phyloP scores from a whole-genome alignment of 345 rosid genomes.

The Camelina sativa region DNA sequence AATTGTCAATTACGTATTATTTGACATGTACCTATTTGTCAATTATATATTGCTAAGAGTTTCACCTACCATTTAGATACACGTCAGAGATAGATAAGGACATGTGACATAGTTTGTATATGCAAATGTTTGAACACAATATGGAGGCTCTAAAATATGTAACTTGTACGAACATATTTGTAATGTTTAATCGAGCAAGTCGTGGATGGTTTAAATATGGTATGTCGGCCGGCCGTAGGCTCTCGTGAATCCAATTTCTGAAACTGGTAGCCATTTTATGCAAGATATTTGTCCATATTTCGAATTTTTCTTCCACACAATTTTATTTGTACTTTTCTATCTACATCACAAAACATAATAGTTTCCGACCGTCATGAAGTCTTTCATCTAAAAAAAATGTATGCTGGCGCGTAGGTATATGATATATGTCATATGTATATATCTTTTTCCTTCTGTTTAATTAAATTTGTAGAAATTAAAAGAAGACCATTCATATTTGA shows the following conservation, averaged over 20 bases:
- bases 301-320: background rate
- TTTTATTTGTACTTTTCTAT: background rate
- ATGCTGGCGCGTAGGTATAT: too few relatives aligned
- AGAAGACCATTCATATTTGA: background rate
- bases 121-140: slow-evolving; percentile 13
- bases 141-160: background rate
- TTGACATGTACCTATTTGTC: too few relatives aligned
- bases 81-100: slow-evolving; percentile 8
- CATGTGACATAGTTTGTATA: background rate
- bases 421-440: too few relatives aligned
- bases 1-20: background rate
- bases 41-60: slow-evolving; percentile 2
- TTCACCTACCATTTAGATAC: slow-evolving; percentile 14
- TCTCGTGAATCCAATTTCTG: background rate
- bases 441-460: background rate
- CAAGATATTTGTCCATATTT: background rate
- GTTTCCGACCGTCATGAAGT: too few relatives aligned
- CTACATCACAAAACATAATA: background rate
- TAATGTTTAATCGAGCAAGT: background rate
- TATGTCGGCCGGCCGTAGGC: background rate
- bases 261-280: background rate
- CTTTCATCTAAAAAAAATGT: too few relatives aligned
- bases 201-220: slow-evolving; percentile 2
- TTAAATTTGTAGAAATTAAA: background rate
- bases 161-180: too few relatives aligned